Evolutionary conservation across 805 yeast species (phyloP), one percentile per base, ranked within the genome.

Genomic region (Clavispora carvajalis): DNA sequence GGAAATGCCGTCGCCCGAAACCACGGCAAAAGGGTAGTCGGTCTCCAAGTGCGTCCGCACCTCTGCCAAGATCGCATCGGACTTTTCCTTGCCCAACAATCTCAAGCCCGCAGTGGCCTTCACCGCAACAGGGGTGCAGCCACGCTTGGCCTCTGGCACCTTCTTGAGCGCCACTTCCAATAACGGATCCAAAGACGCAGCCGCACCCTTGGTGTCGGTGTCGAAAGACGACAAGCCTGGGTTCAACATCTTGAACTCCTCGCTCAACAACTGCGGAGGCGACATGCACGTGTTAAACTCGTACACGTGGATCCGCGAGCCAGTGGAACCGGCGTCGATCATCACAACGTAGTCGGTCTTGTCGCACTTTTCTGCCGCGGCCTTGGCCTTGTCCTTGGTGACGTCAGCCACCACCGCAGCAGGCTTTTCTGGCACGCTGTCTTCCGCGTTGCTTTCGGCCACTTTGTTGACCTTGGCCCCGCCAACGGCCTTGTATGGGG

Each of bases 81-180:
- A 74, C 60, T 84, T 84, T 37, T 73, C 82, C 38, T 76, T 78
- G 41, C 99, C 98, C 39, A 90, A 70, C 48, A 84, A 60, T 64
- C 99, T 79, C 57, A 93, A 75, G 29, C 99, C 99, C 22, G 99
- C 99, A 36, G 99, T 93, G 39, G 99, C 99, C 69, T 90, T 91
- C 34, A 93, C 96, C 1, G 97, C 95, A 35, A 93, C 77, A 6
- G 98, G 99, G 2, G 98, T 81, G 67, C 98, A 93, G 0, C 71
- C 63, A 54, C 80, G 88, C 55, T 74, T 69, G 33, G 74, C 74
- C 46, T 74, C 71, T 24, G 99, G 99, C 39, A 93, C 86, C 12
- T 79, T 64, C 25, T 79, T 71, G 52, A 90, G 55, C 0, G 99
- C 99, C 10, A 77, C 52, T 23, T 85, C 72, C 52, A 93, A 70